Evolutionary conservation across 345 rosid genomes (phyloP), one percentile per base, ranked within the genome.

Genomic region (Corchorus olitorius): DNA sequence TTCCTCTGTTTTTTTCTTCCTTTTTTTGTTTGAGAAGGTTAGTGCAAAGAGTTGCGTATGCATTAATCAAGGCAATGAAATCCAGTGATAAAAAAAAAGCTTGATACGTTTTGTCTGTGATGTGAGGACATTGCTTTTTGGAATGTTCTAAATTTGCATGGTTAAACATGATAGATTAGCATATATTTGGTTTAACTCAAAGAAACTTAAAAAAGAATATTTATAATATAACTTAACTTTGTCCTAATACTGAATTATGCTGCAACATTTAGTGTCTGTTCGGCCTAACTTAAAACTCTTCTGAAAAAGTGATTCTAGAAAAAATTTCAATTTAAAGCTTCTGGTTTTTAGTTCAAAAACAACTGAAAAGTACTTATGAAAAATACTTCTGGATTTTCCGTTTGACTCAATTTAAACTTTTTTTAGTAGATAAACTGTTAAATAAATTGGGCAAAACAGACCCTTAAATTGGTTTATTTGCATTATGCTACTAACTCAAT

Each of bases 61-160:
- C 67, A 50, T 66, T 69, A 68, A 76, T 83, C 73, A 37, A 79
- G 70, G 17, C 73, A 78, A 35, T 68, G 56, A 77, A 64, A 56
- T 77, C 68, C 46, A 49, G 73, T 20, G 58, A 59, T 35, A 19
- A 70, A 46, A 66, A 59, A 20, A 19, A 70, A 46, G 70, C 39
- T 16, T 27, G 65, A 43, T 79, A 33, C 78, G 49, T 73, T 75
- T 72, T 79, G 76, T 78, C 70, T 46, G 49, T 60, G 37, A 63
- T 35, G 6, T 66, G 37, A 52, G 46, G 6, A 52, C 77, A 56
- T 65, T 15, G n/a, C 50, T 78, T 73, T 39, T n/a, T 9, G 39
- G 76, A 13, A 43, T 50, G 49, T 41, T 63, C 33, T 22, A 22
- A 27, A 41, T 39, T 53, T 63, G 41, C 50, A 34, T 13, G 41